These are phyloP conservation scores for Daldinia concentrica DNA, from an alignment of 495 filamentous ascomycete species.

Conservation along the genomic window DNA sequence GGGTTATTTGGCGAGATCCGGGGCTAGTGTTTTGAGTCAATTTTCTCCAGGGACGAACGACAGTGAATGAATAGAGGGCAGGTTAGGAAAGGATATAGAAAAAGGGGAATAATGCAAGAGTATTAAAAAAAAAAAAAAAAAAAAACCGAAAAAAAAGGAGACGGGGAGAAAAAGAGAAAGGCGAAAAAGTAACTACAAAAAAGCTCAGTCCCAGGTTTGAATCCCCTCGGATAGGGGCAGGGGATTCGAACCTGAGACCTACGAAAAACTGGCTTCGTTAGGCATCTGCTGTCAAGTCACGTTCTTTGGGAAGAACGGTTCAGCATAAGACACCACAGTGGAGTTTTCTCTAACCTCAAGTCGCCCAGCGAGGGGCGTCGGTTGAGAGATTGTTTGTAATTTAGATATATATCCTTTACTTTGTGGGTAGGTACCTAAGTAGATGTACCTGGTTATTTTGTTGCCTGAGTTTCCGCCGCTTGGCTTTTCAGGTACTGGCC, in stretches of 20 bases:
- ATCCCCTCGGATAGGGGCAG: too few relatives aligned
- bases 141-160: neutral
- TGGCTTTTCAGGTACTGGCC: too few relatives aligned
- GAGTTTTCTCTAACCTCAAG: neutral
- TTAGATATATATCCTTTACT: too few relatives aligned
- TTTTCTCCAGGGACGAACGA: neutral
- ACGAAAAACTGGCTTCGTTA: too few relatives aligned
- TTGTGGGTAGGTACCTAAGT: neutral
- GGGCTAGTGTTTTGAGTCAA: neutral
- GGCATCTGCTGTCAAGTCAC: too few relatives aligned
- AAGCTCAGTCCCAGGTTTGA: too few relatives aligned
- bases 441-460: neutral
- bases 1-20: constrained; percentile 34
- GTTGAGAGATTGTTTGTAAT: too few relatives aligned
- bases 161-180: neutral
- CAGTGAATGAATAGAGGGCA: neutral
- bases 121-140: neutral
- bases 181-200: neutral
- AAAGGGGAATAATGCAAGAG: neutral
- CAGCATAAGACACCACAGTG: neutral
- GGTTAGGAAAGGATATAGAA: neutral
- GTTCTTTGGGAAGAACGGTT: neutral
- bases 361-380: neutral
- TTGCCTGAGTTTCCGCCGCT: neutral
- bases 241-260: too few relatives aligned